Conservation (phyloP, 202 grass and related monocot species). For the Panicum hallii region DNA sequence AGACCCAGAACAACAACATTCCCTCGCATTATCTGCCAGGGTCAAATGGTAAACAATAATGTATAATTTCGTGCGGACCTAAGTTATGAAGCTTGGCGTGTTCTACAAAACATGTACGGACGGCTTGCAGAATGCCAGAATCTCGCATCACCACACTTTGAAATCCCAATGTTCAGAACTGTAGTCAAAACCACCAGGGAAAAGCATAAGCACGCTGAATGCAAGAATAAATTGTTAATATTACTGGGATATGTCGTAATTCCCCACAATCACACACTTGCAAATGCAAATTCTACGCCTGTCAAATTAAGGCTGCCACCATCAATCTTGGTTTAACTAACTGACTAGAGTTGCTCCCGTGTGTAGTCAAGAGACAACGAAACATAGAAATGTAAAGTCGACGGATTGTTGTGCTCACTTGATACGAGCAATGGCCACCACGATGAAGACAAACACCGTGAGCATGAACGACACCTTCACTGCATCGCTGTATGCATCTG, state of each 20-base stretch:
- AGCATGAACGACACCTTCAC: slow-evolving; percentile 75
- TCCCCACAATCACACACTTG: slow-evolving; percentile 19
- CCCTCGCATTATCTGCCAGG: slow-evolving; percentile 18
- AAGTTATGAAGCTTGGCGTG: slow-evolving; percentile 32
- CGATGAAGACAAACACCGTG: slow-evolving; percentile 73
- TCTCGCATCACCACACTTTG: slow-evolving; percentile 55
- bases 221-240: slow-evolving; percentile 39
- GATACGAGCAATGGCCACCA: slow-evolving; percentile 73
- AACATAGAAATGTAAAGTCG: slow-evolving; percentile 67
- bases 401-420: slow-evolving; percentile 79
- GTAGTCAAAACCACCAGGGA: slow-evolving; percentile 56
- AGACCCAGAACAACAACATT: slow-evolving; percentile 33
- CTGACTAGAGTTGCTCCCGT: slow-evolving; percentile 36
- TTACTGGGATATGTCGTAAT: slow-evolving; percentile 23
- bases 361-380: slow-evolving; percentile 40
- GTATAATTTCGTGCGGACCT: slow-evolving; percentile 29
- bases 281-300: slow-evolving; percentile 40
- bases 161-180: slow-evolving; percentile 67
- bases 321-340: slow-evolving; percentile 40
- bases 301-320: slow-evolving; percentile 30
- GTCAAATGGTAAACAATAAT: slow-evolving; percentile 37
- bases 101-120: slow-evolving; percentile 48
- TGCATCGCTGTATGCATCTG: slow-evolving; percentile 54
- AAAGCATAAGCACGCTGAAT: slow-evolving; percentile 47
- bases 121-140: slow-evolving; percentile 40